phyloP scores from a whole-genome alignment of 2,329 filamentous ascomycete genomes.

The Colletotrichum paranaense region DNA sequence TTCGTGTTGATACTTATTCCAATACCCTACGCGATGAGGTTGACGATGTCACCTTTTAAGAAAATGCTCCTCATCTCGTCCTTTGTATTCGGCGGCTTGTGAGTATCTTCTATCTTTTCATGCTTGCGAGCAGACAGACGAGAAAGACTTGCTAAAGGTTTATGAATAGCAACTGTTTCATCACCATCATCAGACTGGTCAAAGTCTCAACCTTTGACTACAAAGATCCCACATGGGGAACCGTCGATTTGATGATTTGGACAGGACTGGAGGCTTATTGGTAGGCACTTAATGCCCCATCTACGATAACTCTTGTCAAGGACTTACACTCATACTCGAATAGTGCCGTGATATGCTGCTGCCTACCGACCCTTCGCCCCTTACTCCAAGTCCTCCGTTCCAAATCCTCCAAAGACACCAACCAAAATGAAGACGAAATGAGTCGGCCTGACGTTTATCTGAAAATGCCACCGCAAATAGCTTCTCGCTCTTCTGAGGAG shows the following conservation, averaged over 20 bases:
- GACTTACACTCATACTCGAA: background rate
- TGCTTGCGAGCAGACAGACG: fast-evolving
- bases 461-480: conserved; percentile 5
- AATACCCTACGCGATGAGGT: conserved; percentile 4
- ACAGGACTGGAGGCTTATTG: conserved; percentile 28
- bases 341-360: conserved; percentile 7
- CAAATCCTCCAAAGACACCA: background rate
- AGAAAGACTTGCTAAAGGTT: background rate
- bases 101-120: background rate
- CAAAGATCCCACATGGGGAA: conserved; percentile 30
- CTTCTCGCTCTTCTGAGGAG: conserved; percentile 10
- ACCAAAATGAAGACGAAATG: background rate
- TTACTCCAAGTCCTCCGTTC: background rate
- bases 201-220: conserved; percentile 25
- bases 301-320: too few species aligned
- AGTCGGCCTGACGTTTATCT: background rate
- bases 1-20: conserved; percentile 4
- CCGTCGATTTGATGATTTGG: conserved; percentile 32
- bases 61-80: background rate
- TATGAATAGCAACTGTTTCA: conserved; percentile 24
- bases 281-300: background rate
- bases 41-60: background rate
- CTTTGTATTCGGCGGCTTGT: conserved; percentile 9
- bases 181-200: conserved; percentile 25
- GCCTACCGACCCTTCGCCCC: background rate